Evolutionary conservation across 805 yeast species (phyloP), one percentile per base, ranked within the genome.

Genomic region (Cyberlindnera americana): DNA sequence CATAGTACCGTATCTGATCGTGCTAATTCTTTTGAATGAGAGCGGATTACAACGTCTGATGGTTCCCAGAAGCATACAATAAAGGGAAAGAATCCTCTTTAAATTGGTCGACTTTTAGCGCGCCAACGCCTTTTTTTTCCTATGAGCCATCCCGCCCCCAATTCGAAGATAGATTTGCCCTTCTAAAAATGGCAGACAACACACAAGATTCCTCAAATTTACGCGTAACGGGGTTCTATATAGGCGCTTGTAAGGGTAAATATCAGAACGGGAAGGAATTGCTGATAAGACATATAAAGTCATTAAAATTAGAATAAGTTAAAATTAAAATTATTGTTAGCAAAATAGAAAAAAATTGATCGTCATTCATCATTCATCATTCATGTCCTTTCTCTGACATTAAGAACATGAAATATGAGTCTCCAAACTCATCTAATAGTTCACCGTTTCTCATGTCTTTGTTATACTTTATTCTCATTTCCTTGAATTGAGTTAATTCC

Each of bases 361-460:
- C n/a, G n/a, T n/a, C n/a, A n/a, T n/a, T n/a, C n/a, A n/a, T n/a
- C n/a, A n/a, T n/a, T n/a, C n/a, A n/a, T n/a, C 23, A 6, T 15
- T 17, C 15, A 7, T 28, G 21, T 16, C 21, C 19, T 35, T 54
- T 54, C 16, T 45, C 41, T 2, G 50, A 52, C 21, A 50, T 35
- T 5, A 39, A 38, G 28, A 53, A 40, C 59, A 56, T 54, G 18
- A 40, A 48, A 40, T 54, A 56, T 3, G 40, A 13, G 33, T 54
- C 58, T 1, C 60, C 60, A 34, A 49, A 45, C 7, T 43, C 52
- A 16, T 47, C 50, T 6, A 49, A 11, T 3, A 52, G 25, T 11
- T 40, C 35, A 3, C 57, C 58, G 16, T 38, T 38, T 19, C 49
- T 38, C 6, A 42, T 10, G 19, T 50, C 54, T 10, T 40, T 34